Evolutionary conservation across 352 stramenopile species (phyloP), one percentile per base, ranked within the genome.

Genomic region (Globisporangium nunn): DNA sequence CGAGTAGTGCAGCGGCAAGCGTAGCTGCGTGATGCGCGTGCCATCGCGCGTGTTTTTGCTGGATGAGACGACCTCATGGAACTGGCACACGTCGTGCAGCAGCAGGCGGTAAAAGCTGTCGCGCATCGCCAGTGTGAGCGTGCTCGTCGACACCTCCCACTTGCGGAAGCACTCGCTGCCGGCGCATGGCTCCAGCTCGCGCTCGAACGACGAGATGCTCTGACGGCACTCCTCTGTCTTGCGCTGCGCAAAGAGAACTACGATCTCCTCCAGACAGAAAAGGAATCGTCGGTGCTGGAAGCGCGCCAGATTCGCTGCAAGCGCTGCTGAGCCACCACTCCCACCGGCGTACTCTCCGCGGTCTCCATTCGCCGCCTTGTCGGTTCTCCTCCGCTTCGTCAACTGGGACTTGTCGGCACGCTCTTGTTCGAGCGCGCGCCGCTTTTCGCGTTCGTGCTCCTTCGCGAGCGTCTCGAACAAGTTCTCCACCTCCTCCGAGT

Each of bases 221-320:
- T 50, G 28, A 17, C 78, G 71, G 50, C 82, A 92, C 50, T 71
- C 76, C 14, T 82, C 66, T 0, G 74, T 90, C 53, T 90, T 72
- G 28, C 74, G 75, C 63, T 87, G 79, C 0, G 82, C 82, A 62
- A 93, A 92, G 5, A 87, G 66, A 3, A 92, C 59, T 11, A 92
- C 62, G 30, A 93, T 71, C 44, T 87, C 78, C 58, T 90, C 82
- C 0, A 93, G 66, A 51, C 82, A 91, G 37, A 83, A 91, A 12
- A 93, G 70, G 58, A 93, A 93, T 3, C 82, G 74, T 2, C 82
- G 82, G 41, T 93, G 82, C 47, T 68, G 54, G 54, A 93, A 91
- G 11, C 82, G 75, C 48, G 72, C 52, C 18, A 93, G 59, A 55
- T 72, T 87, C 14, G 54, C 45, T 1, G 67, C 56, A 5, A 56